A percentile compares a stretch with the other conserved stretches of the same genome.
Evolutionary conservation across 1,139 yeast species (phyloP).

Genomic region (Diutina ranongensis): DNA sequence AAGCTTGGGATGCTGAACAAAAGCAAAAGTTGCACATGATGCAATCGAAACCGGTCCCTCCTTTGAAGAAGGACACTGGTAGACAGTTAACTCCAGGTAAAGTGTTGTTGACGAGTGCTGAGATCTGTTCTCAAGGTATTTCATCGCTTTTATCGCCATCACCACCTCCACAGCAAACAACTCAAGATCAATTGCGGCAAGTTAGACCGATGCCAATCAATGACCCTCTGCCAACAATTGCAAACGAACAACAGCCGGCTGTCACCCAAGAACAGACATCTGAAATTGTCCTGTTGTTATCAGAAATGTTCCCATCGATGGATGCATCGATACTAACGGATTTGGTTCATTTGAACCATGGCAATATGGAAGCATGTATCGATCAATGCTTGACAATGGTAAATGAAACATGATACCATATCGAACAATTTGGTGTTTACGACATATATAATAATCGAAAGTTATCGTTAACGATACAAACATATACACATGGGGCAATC

Average conservation of each 20-base stretch:
- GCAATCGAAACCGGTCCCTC: conserved; percentile 13
- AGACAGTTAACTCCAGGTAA: conserved; percentile 31
- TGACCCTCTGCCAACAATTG: conserved; percentile 9
- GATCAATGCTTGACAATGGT: conserved; percentile 42
- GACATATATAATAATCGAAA: no score
- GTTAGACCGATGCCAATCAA: conserved; percentile 7
- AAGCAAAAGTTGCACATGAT: conserved; percentile 10
- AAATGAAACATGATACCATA: not conserved
- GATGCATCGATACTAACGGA: conserved; percentile 63
- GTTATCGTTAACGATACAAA: no score
- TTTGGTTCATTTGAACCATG: conserved; percentile 55
- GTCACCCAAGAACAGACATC: conserved; percentile 7
- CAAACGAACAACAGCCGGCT: conserved; percentile 11
- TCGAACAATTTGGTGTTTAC: not conserved
- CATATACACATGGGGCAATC: no score
- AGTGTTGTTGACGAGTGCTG: conserved; percentile 42
- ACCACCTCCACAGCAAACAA: conserved; percentile 15
- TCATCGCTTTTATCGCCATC: conserved; percentile 35
- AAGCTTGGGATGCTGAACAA: conserved; percentile 36
- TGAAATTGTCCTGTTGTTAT: conserved; percentile 31
- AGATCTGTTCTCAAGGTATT: conserved; percentile 37
- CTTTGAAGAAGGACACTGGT: not conserved
- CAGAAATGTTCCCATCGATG: conserved; percentile 66
- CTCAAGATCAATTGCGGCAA: not conserved
- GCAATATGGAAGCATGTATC: conserved; percentile 63